Percentiles rank a stretch among this genome's conserved stretches.
These are phyloP conservation scores for Rhizophlyctis rosea DNA, from an alignment of 192 early-diverging fungal species.

Conservation along the genomic window DNA sequence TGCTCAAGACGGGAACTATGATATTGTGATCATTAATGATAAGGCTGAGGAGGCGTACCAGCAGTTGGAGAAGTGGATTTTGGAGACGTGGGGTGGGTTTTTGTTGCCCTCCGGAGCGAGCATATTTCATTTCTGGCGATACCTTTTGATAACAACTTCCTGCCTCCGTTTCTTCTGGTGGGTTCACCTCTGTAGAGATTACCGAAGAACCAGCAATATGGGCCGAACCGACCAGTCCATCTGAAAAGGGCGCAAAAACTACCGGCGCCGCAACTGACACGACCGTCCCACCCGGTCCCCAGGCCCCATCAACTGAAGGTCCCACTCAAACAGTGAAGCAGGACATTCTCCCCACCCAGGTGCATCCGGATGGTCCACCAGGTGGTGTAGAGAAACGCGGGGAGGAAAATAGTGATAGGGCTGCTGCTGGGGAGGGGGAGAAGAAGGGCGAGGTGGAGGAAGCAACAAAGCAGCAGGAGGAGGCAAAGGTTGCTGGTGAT, in stretches of 20 bases:
- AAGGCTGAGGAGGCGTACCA: constrained; percentile 26
- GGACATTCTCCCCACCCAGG: neutral
- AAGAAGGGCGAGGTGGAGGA: constrained; percentile 2
- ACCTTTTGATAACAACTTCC: neutral
- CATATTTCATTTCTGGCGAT: neutral
- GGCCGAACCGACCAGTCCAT: neutral
- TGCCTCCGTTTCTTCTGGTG: neutral
- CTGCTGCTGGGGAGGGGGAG: neutral
- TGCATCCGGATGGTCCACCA: neutral
- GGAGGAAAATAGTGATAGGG: neutral
- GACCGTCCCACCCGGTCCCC: neutral
- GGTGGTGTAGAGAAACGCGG: neutral
- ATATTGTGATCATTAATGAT: constrained; percentile 29
- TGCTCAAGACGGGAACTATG: constrained; percentile 13
- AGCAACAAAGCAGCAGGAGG: neutral
- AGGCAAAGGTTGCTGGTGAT: neutral
- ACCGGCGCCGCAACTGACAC: neutral
- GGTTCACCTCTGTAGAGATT: neutral
- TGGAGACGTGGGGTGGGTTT: constrained; percentile 6
- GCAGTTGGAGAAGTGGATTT: constrained; percentile 26
- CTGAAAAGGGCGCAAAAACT: neutral
- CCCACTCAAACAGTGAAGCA: neutral
- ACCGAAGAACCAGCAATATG: neutral
- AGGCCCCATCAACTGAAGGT: neutral
- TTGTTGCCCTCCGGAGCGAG: too few relatives aligned